Base-by-base conservation (phyloP, 768 basidiomycete genomes). In the Kwoniella shandongensis region DNA sequence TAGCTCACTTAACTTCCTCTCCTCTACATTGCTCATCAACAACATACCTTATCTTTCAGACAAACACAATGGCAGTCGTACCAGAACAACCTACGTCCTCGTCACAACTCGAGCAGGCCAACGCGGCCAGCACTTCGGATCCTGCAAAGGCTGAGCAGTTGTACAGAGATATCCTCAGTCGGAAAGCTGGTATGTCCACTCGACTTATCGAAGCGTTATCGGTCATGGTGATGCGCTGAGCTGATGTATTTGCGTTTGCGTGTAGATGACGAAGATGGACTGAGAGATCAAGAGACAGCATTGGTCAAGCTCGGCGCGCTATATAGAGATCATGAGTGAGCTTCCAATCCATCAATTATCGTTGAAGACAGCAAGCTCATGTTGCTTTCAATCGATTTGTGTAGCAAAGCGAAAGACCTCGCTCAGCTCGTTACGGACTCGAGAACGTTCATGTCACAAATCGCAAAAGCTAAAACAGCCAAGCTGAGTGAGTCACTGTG, bases 381-480 rank as follows among this genome's bases (percentile, higher is more conserved):
- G n/a, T n/a, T n/a, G n/a, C n/a, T n/a, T n/a, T 32, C 36, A 26
- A 44, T 39, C 8, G 22, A 1, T 8, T 30, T 51, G 23, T 18
- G 20, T 26, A 96, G 91, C 69, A 88, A 97, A 79, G 86, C 89
- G 18, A 76, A 85, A 59, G 88, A 88, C 17, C 81, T 98, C 2
- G 89, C 91, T 10, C 84, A 91, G 52, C 86, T 94, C 35, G 89
- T 96, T 53, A 88, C 85, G 0, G 81, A 87, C 25, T 91, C 89
- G 0, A 80, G 91, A 46, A 81, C 84, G 0, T 91, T 93, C 80
- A 89, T 94, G 83, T 86, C 89, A 0, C 87, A 88, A n/a, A 89
- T 91, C 0, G 93, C 93, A 15, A 97, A 97, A 78, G 93, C 92
- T 1, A 96, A 97, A 78, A 96, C 94, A 0, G 92, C 92, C 2